Evolutionary conservation across 2,329 filamentous ascomycete species (phyloP).

Genomic region (Diplocarpon rosae): DNA sequence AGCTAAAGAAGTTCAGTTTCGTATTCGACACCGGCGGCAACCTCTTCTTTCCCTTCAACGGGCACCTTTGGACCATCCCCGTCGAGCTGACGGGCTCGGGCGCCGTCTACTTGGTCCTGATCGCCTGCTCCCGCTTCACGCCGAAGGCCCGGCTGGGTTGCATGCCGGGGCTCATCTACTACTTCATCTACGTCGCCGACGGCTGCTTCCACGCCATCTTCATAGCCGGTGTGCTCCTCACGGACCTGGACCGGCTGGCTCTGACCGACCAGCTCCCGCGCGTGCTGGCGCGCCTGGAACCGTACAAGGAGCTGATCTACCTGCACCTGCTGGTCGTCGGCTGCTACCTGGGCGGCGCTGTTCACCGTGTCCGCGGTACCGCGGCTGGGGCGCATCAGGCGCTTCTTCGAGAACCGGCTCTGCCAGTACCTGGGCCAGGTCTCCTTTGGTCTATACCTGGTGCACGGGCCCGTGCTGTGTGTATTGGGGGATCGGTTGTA

Average conservation of each 20-base stretch:
- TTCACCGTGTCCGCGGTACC: conserved; percentile 45
- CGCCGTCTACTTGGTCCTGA: conserved; percentile 43
- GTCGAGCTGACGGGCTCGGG: conserved; percentile 54
- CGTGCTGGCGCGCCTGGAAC: conserved; percentile 35
- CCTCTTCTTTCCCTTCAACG: conserved; percentile 45
- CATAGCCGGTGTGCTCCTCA: conserved; percentile 47
- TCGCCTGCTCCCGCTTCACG: conserved; percentile 44
- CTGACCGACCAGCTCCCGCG: conserved; percentile 38
- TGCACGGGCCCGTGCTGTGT: conserved; percentile 52
- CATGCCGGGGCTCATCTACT: conserved; percentile 42
- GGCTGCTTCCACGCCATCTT: conserved; percentile 53
- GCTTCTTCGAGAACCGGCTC: conserved; percentile 47
- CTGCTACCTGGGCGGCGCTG: conserved; percentile 48
- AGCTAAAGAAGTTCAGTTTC: conserved; percentile 61
- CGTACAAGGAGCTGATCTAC: conserved; percentile 40
- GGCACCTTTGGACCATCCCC: conserved; percentile 47
- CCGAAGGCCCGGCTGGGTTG: conserved; percentile 43
- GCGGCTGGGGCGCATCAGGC: conserved; percentile 45
- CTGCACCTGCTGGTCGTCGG: conserved; percentile 40
- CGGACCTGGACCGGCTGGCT: conserved; percentile 48
- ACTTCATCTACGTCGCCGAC: conserved; percentile 59
- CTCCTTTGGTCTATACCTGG: conserved; percentile 52
- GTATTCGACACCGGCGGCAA: conserved; percentile 47
- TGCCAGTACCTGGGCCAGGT: conserved; percentile 53
- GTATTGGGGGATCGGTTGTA: conserved; percentile 53